Evolutionary conservation across 371 early-diverging fungal species (phyloP), one percentile per base, ranked within the genome.

Genomic region (Capniomyces stellatus): DNA sequence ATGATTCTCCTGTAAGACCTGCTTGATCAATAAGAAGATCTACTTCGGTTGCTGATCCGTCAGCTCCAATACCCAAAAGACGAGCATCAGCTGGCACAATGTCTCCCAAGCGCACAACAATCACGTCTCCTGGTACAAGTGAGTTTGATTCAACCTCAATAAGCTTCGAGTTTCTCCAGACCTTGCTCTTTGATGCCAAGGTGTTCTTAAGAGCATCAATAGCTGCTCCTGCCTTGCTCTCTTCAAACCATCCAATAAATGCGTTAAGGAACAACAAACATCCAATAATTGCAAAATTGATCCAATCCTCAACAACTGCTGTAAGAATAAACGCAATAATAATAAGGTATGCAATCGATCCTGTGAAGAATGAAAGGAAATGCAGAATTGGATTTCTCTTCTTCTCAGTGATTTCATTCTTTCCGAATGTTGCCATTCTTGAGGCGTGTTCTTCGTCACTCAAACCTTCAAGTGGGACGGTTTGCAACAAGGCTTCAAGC

Each of bases 21-120:
- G 94, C 83, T 70, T 97, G 94, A 70, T 97, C 98, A 51, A 95
- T 80, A 57, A 82, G 78, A 23, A 93, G 71, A 52, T 79, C 72
- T 29, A 75, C 77, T 50, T 84, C 87, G 18, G 82, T 74, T 4
- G 70, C 73, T 57, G 82, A 85, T 44, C 90, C 90, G 18, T 81
- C 82, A 30, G 79, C 82, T 54, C 79, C 83, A 50, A 92, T 72
- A 4, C 92, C 92, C 35, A 93, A 75, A 43, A 92, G 69, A 44
- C 85, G 77, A 41, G 73, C 79, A 72, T 96, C 97, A 15, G 94
- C 97, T 46, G 93, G 92, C 22, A 92, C 75, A 52, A 89, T 92
- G 67, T 93, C 93, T 58, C 97, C 97, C 30, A 91, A 68, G 51
- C 90, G 82, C 43, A 94, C 66, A 21, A 82, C 81, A 53, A 96